phyloP scores from a whole-genome alignment of 345 rosid species.

The Salix exigua region DNA sequence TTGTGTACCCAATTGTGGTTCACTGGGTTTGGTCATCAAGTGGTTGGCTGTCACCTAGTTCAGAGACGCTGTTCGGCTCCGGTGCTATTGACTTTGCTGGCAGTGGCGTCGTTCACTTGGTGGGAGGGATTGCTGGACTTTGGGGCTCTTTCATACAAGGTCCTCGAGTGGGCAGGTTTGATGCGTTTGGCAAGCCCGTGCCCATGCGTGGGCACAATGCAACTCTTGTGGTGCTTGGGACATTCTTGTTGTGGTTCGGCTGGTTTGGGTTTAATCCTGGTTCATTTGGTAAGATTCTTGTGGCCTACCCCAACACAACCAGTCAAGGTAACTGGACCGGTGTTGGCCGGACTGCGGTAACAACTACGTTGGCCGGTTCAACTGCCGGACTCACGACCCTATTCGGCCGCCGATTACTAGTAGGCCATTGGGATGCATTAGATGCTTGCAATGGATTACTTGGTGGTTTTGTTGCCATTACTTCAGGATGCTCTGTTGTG shows the following conservation, averaged over 20 bases:
- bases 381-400: constrained; percentile 48
- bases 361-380: constrained; percentile 52
- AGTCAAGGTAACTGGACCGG: constrained; percentile 58
- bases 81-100: constrained; percentile 68
- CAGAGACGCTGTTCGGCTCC: constrained; percentile 40
- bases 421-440: constrained; percentile 60
- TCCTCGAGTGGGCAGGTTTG: constrained; percentile 55
- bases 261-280: constrained; percentile 70
- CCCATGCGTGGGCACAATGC: constrained; percentile 63
- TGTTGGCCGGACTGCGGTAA: constrained; percentile 46
- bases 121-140: constrained; percentile 53
- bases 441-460: constrained; percentile 59
- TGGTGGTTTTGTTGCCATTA: constrained; percentile 56
- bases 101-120: constrained; percentile 55
- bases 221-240: constrained; percentile 53
- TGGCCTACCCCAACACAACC: constrained; percentile 43
- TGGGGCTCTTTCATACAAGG: constrained; percentile 58
- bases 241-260: constrained; percentile 56
- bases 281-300: constrained; percentile 47
- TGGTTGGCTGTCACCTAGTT: constrained; percentile 55
- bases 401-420: constrained; percentile 45
- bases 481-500: constrained; percentile 61
- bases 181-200: constrained; percentile 47
- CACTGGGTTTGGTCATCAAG: constrained; percentile 67
- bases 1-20: constrained; percentile 55